phyloP scores from a whole-genome alignment of 805 yeast genomes.

The Saccharomycopsis vini region DNA sequence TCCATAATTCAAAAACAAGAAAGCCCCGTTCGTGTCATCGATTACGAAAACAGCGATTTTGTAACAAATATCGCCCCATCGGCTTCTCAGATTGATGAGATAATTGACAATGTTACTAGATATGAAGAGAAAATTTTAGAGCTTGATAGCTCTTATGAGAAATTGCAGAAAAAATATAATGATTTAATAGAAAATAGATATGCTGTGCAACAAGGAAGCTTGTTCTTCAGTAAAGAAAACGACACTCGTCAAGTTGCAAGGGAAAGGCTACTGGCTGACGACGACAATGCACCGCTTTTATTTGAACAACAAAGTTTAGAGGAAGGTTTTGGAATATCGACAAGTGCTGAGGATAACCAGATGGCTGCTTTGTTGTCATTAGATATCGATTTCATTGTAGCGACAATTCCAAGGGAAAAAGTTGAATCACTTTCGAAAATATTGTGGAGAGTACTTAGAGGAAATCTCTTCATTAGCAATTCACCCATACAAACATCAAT shows the following conservation, averaged over 20 bases:
- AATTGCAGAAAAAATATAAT: slow-evolving; percentile 52
- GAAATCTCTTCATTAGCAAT: slow-evolving; percentile 74
- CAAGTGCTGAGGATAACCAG: slow-evolving; percentile 1
- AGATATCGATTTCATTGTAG: slow-evolving; percentile 53
- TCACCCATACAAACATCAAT: slow-evolving; percentile 63
- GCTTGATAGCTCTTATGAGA: slow-evolving; percentile 59
- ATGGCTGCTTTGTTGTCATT: slow-evolving; percentile 21
- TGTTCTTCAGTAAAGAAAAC: slow-evolving; percentile 35
- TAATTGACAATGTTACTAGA: slow-evolving; percentile 49
- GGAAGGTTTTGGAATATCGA: slow-evolving; percentile 24
- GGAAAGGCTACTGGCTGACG: slow-evolving; percentile 28
- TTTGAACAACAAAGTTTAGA: slow-evolving; percentile 30
- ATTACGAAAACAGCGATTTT: slow-evolving; percentile 33
- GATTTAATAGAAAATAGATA: slow-evolving; percentile 64
- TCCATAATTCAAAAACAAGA: slow-evolving; percentile 42
- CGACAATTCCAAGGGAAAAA: slow-evolving; percentile 70
- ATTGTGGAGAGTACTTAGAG: slow-evolving; percentile 87
- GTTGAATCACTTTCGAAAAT: slow-evolving; percentile 68
- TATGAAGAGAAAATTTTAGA: slow-evolving; percentile 70
- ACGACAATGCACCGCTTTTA: slow-evolving; percentile 32
- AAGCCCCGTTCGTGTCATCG: slow-evolving; percentile 16
- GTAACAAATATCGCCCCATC: slow-evolving; percentile 30
- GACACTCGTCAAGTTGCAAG: slow-evolving; percentile 19
- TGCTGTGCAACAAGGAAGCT: slow-evolving; percentile 42
- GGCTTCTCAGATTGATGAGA: slow-evolving; percentile 63